Base-by-base conservation (phyloP, 164 flowering plant species). In the Aristolochia contorta region DNA sequence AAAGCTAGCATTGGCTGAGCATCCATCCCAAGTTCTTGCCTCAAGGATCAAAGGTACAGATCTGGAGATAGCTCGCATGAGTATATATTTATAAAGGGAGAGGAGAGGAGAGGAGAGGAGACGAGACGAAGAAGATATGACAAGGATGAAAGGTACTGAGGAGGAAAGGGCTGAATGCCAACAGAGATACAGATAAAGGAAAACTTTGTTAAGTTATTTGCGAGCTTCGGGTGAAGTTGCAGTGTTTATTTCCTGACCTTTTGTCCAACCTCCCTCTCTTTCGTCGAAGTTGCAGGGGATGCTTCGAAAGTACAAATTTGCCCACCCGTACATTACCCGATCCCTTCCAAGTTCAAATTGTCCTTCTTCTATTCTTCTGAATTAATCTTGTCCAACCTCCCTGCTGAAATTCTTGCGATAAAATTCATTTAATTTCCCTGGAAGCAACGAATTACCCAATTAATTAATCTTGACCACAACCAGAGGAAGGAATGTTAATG, bases 211-310 rank as follows among this genome's bases (percentile, higher is more conserved):
- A 27, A 56, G 45, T 1, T 27, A 56, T 56, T 27, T 27, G 20
- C 7, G 45, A 32, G 58, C 45, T 56, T 49, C 22, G 7, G 19
- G 20, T 20, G 53, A 49, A 20, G n/a, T 20, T 56, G 21, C 41
- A 56, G 33, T 27, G 19, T 19, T 16, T 27, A 32, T 32, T 56
- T 27, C 45, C 45, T 56, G 30, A 30, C 43, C 16, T 56, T 16
- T 13, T 3, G 41, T 25, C 19, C 22, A 6, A 30, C 19, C 1
- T 16, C 4, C 5, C 19, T 14, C 58, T 56, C 45, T 30, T 56
- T 56, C 58, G 15, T 14, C 21, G 58, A 56, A 56, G 58, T 27
- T 56, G 58, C 58, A 56, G 27, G 58, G 58, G 45, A 56, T 20
- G 19, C 53, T 49, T 49, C 53, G 43, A 32, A 25, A 55, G n/a